phyloP scores from a whole-genome alignment of 2,329 filamentous ascomycete species.

The Neocucurbitaria cava region DNA sequence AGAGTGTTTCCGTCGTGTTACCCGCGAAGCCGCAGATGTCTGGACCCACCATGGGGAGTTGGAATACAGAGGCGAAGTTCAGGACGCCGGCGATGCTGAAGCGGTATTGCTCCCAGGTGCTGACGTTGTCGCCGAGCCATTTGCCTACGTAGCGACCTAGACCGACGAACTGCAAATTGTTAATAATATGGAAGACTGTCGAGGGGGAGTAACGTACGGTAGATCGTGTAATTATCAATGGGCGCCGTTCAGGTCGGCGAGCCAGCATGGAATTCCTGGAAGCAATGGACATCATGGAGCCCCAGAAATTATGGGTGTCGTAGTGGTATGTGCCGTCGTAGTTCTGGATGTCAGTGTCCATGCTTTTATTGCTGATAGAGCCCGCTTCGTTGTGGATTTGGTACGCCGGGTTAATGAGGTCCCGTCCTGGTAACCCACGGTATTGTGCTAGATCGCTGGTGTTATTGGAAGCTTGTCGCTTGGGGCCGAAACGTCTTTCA shows the following conservation, averaged over 20 bases:
- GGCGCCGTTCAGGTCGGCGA: constrained; percentile 68
- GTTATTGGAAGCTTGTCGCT: constrained; percentile 31
- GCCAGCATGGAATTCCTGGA: constrained; percentile 71
- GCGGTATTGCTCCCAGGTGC: constrained; percentile 53
- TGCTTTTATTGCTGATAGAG: constrained; percentile 55
- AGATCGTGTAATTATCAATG: constrained; percentile 75
- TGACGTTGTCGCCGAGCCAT: constrained; percentile 64
- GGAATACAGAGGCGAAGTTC: constrained; percentile 55
- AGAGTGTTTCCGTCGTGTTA: constrained; percentile 72
- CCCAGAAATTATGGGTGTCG: constrained; percentile 79
- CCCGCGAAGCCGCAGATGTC: constrained; percentile 79
- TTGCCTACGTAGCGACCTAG: constrained; percentile 67
- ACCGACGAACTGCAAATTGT: constrained; percentile 64
- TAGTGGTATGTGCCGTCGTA: constrained; percentile 72
- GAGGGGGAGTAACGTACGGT: constrained; percentile 50
- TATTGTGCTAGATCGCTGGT: constrained; percentile 46
- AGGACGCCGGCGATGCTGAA: constrained; percentile 50
- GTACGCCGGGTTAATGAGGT: constrained; percentile 71
- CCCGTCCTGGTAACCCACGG: constrained; percentile 66
- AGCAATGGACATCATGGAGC: constrained; percentile 73
- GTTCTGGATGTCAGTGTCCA: constrained; percentile 72
- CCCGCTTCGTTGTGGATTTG: constrained; percentile 64
- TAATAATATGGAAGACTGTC: neutral
- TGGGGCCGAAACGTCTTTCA: constrained; percentile 4
- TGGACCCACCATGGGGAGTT: constrained; percentile 55